phyloP scores from a whole-genome alignment of 78 protist genomes.

The Speleostelium caveatum region DNA sequence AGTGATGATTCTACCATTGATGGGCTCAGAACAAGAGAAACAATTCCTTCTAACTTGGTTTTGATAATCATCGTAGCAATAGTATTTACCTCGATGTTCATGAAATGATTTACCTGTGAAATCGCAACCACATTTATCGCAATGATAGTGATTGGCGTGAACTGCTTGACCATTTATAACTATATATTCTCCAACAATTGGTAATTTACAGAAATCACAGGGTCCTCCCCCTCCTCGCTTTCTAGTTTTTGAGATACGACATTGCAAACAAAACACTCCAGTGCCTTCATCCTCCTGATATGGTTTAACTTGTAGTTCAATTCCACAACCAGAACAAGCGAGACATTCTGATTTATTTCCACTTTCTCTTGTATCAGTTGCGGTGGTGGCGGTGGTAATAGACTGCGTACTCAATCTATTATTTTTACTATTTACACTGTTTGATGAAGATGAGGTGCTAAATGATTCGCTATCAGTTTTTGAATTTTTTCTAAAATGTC shows the following conservation, averaged over 20 bases:
- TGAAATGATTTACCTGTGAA: constrained; percentile 81
- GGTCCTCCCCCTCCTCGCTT: constrained; percentile 40
- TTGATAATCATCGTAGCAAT: constrained; percentile 84
- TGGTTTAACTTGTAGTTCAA: constrained; percentile 40
- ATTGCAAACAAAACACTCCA: constrained; percentile 79
- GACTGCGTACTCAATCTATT: no score
- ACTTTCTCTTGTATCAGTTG: constrained; percentile 47
- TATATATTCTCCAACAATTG: constrained; percentile 82
- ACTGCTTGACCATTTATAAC: constrained; percentile 80
- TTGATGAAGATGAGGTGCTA: no score
- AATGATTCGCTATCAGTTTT: no score
- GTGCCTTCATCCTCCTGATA: constrained; percentile 86
- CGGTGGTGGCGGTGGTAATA: no score
- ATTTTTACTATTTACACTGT: no score
- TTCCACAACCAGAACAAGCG: constrained; percentile 73
- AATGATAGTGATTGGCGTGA: constrained; percentile 84
- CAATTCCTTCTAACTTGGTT: constrained; percentile 75
- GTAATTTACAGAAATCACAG: constrained; percentile 83
- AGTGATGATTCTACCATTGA: constrained; percentile 82
- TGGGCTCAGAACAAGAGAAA: constrained; percentile 80
- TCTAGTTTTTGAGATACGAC: constrained; percentile 45
- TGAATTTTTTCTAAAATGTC: no score
- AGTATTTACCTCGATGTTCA: constrained; percentile 76
- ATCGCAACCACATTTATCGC: constrained; percentile 87
- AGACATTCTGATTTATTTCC: constrained; percentile 77